These are phyloP conservation scores for Asterochloris erici DNA, from an alignment of 139 green algal genomes.

Conservation along the genomic window DNA sequence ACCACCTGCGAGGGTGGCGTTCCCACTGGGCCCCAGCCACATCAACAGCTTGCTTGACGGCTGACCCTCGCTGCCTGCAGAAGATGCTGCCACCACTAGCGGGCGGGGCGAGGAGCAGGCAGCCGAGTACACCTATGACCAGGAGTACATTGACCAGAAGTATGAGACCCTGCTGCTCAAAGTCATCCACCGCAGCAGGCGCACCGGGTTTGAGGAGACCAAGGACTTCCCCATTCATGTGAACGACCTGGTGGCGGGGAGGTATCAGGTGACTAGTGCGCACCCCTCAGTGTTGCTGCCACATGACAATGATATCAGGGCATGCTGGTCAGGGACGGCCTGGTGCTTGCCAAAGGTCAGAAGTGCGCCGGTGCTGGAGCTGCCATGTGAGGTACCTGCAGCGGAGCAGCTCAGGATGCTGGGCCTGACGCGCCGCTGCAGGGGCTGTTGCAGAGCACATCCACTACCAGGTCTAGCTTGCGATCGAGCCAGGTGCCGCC, in stretches of 20 bases:
- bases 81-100: no score
- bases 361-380: not conserved
- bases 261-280: conserved; percentile 64
- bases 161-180: conserved; percentile 79
- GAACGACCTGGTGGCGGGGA: conserved; percentile 83
- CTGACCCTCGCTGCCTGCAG: no score
- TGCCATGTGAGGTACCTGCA: not conserved
- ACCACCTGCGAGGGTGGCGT: no score
- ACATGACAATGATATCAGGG: not conserved
- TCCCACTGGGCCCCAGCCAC: not conserved
- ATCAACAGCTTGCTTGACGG: not conserved
- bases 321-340: not conserved
- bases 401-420: not conserved
- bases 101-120: not conserved
- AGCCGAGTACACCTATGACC: conserved; percentile 40
- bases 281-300: not conserved
- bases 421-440: not conserved
- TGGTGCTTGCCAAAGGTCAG: not conserved
- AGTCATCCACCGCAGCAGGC: conserved; percentile 60
- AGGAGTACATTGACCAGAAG: conserved; percentile 43
- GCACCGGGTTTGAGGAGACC: conserved; percentile 90
- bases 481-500: no score
- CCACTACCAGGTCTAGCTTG: no score
- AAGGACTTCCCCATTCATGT: conserved; percentile 86
- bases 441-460: not conserved